Percentiles rank a stretch among this genome's conserved stretches.
Conservation (phyloP, 1,284 basidiomycete species). For the Ustilago bromivora region DNA sequence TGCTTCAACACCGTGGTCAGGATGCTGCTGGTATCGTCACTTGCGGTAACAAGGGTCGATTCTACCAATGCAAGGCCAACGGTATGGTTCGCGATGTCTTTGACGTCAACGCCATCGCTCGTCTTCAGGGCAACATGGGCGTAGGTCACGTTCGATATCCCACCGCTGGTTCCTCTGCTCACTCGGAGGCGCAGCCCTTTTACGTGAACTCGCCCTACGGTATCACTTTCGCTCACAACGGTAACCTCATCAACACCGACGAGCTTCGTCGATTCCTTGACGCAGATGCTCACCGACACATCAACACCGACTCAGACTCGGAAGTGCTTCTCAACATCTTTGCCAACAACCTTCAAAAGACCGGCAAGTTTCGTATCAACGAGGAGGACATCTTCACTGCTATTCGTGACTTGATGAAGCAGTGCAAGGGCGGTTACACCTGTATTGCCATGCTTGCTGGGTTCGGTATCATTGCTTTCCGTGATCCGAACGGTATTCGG, state of each 20-base stretch:
- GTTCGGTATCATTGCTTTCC: slow-evolving; percentile 97
- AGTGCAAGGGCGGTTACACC: slow-evolving; percentile 92
- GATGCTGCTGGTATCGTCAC: slow-evolving; percentile 99
- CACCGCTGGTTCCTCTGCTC: slow-evolving; percentile 93
- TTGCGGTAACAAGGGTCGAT: slow-evolving; percentile 91
- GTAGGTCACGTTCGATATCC: slow-evolving; percentile 90
- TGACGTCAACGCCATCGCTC: slow-evolving; percentile 81
- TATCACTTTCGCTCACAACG: slow-evolving; percentile 98
- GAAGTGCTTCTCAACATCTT: slow-evolving; percentile 97
- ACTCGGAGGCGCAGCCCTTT: slow-evolving; percentile 99
- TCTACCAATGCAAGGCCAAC: slow-evolving; percentile 99
- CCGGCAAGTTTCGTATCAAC: slow-evolving; percentile 99
- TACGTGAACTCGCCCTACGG: slow-evolving; percentile 99
- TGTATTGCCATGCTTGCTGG: slow-evolving; percentile 98
- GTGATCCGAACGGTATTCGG: slow-evolving; percentile 98
- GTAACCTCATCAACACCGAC: slow-evolving; percentile 94
- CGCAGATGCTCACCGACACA: slow-evolving; percentile 94
- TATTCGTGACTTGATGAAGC: slow-evolving; percentile 86
- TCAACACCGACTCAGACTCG: slow-evolving; percentile 98
- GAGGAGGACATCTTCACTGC: slow-evolving; percentile 99
- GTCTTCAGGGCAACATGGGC: slow-evolving; percentile 92
- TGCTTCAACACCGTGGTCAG: slow-evolving; percentile 76
- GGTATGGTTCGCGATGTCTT: slow-evolving; percentile 99
- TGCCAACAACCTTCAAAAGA: slow-evolving; percentile 96
- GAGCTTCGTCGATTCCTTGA: slow-evolving; percentile 91